phyloP scores from a whole-genome alignment of 805 yeast genomes.

The Kuraishia ogatae region DNA sequence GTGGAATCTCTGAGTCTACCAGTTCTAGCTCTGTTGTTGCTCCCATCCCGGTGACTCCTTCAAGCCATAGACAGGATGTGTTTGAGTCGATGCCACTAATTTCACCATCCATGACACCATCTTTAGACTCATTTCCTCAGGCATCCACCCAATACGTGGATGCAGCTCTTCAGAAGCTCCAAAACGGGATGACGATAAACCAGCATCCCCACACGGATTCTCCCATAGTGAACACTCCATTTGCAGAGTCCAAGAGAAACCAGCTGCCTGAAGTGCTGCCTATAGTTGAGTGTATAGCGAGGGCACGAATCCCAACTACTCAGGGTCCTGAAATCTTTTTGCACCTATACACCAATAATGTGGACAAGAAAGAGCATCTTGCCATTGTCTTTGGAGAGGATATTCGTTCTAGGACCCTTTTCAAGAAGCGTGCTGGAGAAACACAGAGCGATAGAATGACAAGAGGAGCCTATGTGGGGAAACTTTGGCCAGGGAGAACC shows the following conservation, averaged over 20 bases:
- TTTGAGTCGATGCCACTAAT: conserved; percentile 28
- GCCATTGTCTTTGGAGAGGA: conserved; percentile 96
- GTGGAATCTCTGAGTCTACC: neutral
- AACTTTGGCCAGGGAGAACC: conserved; percentile 76
- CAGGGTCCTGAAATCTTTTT: conserved; percentile 90
- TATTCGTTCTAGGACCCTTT: conserved; percentile 70
- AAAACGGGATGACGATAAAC: neutral
- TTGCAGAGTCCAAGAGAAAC: conserved; percentile 17
- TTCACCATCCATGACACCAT: conserved; percentile 30
- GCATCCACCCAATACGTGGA: conserved; percentile 14
- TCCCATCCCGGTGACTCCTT: neutral
- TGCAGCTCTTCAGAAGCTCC: neutral
- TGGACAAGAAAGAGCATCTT: conserved; percentile 88
- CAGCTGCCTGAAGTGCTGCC: conserved; percentile 56
- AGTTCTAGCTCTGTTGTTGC: neutral
- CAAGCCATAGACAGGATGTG: conserved; percentile 9
- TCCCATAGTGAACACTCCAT: neutral
- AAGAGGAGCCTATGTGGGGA: conserved; percentile 96
- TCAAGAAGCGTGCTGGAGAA: conserved; percentile 53
- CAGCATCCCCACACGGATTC: neutral
- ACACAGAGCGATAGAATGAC: conserved; percentile 93
- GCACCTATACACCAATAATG: conserved; percentile 78
- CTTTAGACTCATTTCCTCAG: conserved; percentile 17
- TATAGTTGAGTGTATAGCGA: conserved; percentile 73
- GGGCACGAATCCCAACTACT: conserved; percentile 96